Conservation (phyloP, 768 basidiomycete species). For the Suillus sp. region DNA sequence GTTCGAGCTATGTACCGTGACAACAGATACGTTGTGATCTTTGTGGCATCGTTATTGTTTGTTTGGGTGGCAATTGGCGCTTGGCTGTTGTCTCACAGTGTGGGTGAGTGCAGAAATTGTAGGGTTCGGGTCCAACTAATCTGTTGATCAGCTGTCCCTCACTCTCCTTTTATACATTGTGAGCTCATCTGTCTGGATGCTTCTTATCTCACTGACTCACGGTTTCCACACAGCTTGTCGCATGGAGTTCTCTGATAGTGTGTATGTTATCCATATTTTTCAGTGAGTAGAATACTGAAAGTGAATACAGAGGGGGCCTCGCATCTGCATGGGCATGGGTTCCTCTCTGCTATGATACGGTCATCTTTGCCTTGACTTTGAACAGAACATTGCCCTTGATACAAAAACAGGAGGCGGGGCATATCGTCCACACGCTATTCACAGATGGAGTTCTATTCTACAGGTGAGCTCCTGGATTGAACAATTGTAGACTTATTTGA, state of each 20-base stretch:
- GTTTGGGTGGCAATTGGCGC: slow-evolving; percentile 48
- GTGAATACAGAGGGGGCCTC: slow-evolving; percentile 17
- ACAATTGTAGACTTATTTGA: not conserved
- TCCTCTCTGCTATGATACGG: slow-evolving; percentile 43
- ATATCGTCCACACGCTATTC: slow-evolving; percentile 29
- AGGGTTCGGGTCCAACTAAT: slow-evolving; percentile 6
- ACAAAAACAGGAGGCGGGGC: slow-evolving; percentile 18
- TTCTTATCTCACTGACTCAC: slow-evolving; percentile 21
- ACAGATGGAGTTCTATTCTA: slow-evolving; percentile 40
- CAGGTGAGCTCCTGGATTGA: slow-evolving; percentile 22
- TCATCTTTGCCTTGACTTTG: slow-evolving; percentile 37
- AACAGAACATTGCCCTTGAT: slow-evolving; percentile 31
- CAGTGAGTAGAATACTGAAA: not conserved
- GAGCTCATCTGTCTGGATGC: slow-evolving; percentile 19
- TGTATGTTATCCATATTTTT: slow-evolving; percentile 22
- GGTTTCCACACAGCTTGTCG: slow-evolving; percentile 36
- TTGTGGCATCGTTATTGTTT: slow-evolving; percentile 36
- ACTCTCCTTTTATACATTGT: slow-evolving; percentile 17
- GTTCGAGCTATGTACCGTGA: slow-evolving; percentile 22
- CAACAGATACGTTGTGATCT: slow-evolving; percentile 15
- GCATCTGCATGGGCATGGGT: slow-evolving; percentile 44
- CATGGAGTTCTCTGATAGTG: slow-evolving; percentile 36
- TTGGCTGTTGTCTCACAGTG: slow-evolving; percentile 52
- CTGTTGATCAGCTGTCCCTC: slow-evolving; percentile 18
- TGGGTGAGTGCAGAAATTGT: slow-evolving; percentile 41